Evolutionary conservation across 2,329 filamentous ascomycete genomes (phyloP), one percentile per base, ranked within the genome.

Genomic region (Orbilia javanica): DNA sequence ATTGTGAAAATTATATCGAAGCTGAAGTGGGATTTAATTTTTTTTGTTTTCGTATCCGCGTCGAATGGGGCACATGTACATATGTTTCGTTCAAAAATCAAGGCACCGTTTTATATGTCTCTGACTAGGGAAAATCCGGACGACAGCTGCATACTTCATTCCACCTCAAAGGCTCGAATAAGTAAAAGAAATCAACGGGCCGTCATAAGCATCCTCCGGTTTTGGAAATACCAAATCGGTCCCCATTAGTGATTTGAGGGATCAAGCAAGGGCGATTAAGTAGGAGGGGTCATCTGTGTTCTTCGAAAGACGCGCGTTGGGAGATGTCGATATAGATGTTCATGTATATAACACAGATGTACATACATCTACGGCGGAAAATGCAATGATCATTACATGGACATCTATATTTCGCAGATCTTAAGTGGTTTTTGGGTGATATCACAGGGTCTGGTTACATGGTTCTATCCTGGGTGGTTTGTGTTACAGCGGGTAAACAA

Each of bases 351-450:
- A 34, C 10, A 10, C 31, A 7, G 10, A 10, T 3, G 20, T 52
- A 11, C 22, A 55, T 55, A 34, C 44, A 48, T 48, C 4, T n/a
- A 11, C 13, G 7, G 48, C 10, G 31, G 25, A 4, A 6, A 34
- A 20, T 20, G 27, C 52, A 18, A 60, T 39, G 53, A 60, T 60
- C 53, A 60, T 60, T 60, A 29, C 53, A 55, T 55, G 25, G 13
- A 55, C 11, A 55, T 36, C 25, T 22, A 29, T 52, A 52, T 6
- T 27, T 60, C 18, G 53, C 31, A 39, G 53, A 60, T 60, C 53
- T 60, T 60, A 60, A 39, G 18, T 1, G 1, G 13, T 20, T 22
- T 42, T 22, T 39, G 1, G 31, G n/a, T n/a, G n/a, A 60, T 22
- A 60, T 60, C 53, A 60, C 53, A 60, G 53, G 53, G 53, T 60